Conservation (phyloP, 2,329 filamentous ascomycete genomes). For the Graphilbum sp. region DNA sequence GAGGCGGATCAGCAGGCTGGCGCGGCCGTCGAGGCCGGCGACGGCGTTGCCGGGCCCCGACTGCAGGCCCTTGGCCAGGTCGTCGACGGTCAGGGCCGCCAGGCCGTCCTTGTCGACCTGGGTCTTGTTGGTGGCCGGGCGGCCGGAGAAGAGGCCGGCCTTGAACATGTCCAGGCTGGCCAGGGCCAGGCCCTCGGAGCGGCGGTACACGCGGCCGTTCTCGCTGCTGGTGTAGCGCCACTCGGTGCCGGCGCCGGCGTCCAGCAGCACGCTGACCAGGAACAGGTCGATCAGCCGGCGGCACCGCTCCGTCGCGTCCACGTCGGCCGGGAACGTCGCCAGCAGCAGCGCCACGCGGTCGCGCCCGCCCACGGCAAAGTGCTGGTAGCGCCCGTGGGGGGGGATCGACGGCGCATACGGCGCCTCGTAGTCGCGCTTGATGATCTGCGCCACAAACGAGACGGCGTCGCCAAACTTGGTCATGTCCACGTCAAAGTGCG, state of each 20-base stretch:
- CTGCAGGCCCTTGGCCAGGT: constrained; percentile 69
- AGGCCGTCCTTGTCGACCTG: constrained; percentile 81
- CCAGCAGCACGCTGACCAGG: constrained; percentile 62
- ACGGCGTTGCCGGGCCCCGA: constrained; percentile 67
- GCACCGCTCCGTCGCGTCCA: constrained; percentile 59
- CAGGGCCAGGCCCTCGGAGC: constrained; percentile 77
- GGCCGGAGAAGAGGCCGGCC: constrained; percentile 71
- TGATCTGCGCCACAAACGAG: constrained; percentile 77
- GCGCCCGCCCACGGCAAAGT: constrained; percentile 65
- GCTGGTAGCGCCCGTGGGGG: constrained; percentile 72
- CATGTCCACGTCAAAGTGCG: constrained; percentile 82
- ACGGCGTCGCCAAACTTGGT: constrained; percentile 70
- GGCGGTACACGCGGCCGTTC: constrained; percentile 63
- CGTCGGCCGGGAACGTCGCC: constrained; percentile 47
- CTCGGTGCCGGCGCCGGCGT: constrained; percentile 74
- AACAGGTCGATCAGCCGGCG: constrained; percentile 65
- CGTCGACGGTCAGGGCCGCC: constrained; percentile 53
- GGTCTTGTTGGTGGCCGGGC: constrained; percentile 54
- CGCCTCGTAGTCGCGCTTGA: constrained; percentile 50
- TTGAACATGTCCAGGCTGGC: constrained; percentile 85
- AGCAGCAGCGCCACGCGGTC: constrained; percentile 58
- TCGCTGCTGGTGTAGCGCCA: constrained; percentile 92
- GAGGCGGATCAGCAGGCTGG: constrained; percentile 61
- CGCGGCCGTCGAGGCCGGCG: constrained; percentile 70
- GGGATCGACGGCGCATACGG: constrained; percentile 48